phyloP scores from a whole-genome alignment of 2,329 filamentous ascomycete genomes.

The Calonectria leucothoes region DNA sequence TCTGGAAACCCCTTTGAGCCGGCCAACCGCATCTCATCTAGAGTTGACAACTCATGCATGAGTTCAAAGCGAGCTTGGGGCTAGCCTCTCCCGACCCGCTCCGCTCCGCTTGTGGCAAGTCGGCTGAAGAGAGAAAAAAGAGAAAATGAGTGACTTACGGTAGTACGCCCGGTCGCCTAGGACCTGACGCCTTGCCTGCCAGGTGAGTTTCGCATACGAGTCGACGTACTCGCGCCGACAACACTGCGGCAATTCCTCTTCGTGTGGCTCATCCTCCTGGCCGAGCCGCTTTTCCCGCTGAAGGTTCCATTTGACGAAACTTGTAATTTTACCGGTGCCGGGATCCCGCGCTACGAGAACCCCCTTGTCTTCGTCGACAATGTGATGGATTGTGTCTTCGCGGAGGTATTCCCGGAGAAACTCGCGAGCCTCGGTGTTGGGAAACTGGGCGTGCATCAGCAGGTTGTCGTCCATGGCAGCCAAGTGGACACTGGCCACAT shows the following conservation, averaged over 20 bases:
- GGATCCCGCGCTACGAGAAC: conserved; percentile 49
- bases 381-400: conserved; percentile 45
- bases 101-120: conserved; percentile 2
- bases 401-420: conserved; percentile 46
- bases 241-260: conserved; percentile 45
- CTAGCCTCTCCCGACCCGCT: not conserved
- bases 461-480: conserved; percentile 53
- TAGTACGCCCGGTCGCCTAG: conserved; percentile 48
- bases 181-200: conserved; percentile 44
- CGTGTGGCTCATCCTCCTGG: conserved; percentile 29
- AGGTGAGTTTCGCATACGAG: conserved; percentile 46
- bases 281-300: conserved; percentile 32
- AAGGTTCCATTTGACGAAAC: conserved; percentile 52
- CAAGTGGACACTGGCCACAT: conserved; percentile 48
- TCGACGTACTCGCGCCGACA: conserved; percentile 47
- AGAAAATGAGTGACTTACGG: conserved; percentile 46
- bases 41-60: conserved; percentile 22
- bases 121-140: not conserved
- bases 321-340: conserved; percentile 42
- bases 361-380: conserved; percentile 40
- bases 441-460: conserved; percentile 54
- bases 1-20: not conserved
- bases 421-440: conserved; percentile 43
- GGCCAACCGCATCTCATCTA: conserved; percentile 7
- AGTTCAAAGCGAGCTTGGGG: not conserved